A percentile compares a stretch with the other conserved stretches of the same genome.
phyloP scores from a whole-genome alignment of 164 flowering plant species.

The Santalum album region DNA sequence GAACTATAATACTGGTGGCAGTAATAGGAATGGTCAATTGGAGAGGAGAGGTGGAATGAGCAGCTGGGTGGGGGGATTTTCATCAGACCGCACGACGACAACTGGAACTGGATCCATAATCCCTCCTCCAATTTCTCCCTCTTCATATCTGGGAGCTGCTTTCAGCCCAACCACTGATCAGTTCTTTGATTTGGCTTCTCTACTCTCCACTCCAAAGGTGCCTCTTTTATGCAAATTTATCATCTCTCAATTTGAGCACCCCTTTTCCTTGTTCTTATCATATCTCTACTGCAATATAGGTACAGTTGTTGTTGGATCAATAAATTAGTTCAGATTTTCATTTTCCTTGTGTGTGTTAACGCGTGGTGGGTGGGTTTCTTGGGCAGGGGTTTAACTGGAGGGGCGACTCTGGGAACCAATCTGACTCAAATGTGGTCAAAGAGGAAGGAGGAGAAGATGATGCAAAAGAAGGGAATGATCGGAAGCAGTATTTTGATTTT shows the following conservation, averaged over 20 bases:
- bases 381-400: conserved; percentile 35
- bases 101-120: no score
- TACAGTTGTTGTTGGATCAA: no score
- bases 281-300: no score
- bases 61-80: conserved; percentile 29
- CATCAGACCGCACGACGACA: no score
- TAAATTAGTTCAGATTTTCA: no score
- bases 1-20: not conserved
- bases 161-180: conserved; percentile 44
- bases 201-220: conserved; percentile 47
- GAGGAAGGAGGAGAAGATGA: conserved; percentile 24
- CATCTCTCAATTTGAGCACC: no score
- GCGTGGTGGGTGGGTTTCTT: conserved; percentile 17
- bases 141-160: conserved; percentile 40
- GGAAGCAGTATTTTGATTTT: conserved; percentile 28
- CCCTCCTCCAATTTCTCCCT: conserved; percentile 48
- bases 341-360: no score
- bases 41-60: not conserved
- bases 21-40: not conserved
- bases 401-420: conserved; percentile 11
- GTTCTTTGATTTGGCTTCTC: conserved; percentile 56
- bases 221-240: no score
- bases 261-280: no score
- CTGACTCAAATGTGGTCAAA: conserved; percentile 17
- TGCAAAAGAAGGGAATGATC: no score